Evolutionary conservation across 2,329 filamentous ascomycete genomes (phyloP).

Genomic region (Beauveria rudraprayagi): DNA sequence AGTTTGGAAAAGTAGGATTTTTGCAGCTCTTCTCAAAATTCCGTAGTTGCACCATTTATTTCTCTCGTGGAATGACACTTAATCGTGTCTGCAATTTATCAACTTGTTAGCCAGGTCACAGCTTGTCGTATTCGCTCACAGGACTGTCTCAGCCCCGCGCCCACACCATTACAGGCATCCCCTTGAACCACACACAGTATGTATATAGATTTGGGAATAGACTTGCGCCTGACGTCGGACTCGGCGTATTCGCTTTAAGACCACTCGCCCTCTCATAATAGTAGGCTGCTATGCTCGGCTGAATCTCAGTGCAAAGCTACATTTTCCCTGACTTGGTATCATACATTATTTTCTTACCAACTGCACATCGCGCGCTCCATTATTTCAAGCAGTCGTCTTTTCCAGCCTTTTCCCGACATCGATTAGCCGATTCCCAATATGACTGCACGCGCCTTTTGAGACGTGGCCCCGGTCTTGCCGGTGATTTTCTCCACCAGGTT

Average conservation of each 20-base stretch:
- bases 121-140: neutral
- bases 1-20: no score
- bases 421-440: neutral
- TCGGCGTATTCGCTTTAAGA: conserved; percentile 2
- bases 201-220: no score
- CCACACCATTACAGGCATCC: no score
- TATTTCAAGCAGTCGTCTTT: neutral
- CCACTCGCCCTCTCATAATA: no score
- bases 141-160: neutral
- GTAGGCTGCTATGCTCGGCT: neutral
- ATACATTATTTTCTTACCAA: neutral
- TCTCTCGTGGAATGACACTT: neutral
- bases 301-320: neutral
- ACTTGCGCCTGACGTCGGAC: no score
- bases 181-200: no score
- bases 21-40: neutral
- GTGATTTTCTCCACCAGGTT: neutral
- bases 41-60: neutral
- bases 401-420: neutral
- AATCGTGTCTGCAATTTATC: neutral
- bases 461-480: neutral
- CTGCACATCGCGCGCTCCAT: no score
- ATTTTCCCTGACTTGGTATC: neutral
- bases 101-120: no score
- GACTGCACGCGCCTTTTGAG: neutral